Base-by-base conservation (phyloP, 1,139 yeast genomes). In the Nakaseomyces kungkrabaensis region DNA sequence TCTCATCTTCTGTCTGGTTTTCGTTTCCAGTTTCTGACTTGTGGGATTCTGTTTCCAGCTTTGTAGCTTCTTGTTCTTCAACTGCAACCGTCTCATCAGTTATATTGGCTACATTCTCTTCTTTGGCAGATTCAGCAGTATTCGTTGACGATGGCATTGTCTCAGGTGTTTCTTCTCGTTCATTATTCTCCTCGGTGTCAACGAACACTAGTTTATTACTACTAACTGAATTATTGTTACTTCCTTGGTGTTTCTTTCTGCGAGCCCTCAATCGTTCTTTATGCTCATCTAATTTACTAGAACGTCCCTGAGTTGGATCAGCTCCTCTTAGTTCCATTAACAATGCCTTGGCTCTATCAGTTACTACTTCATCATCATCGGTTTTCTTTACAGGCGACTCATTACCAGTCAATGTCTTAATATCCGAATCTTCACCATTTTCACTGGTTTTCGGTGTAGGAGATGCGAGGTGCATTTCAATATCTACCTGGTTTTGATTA, bases 311-410 rank as follows among this genome's bases (percentile, higher is more conserved):
- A 5, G 65, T 56, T 0, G 56, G 52, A 5, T 57, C 56, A 24
- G 58, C 45, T 4, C 65, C 63, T 52, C 69, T 59, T 22, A 66
- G 50, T 48, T 62, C 69, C 52, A 59, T 50, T 33, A 66, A 47
- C 13, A 65, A 55, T 5, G 56, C 53, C 46, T 61, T 62, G 0
- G 70, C 70, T 50, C 67, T 57, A 43, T 63, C 66, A 5, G 56
- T 52, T 27, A 63, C 52, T 24, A 56, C 65, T n/a, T 57, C 58
- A n/a, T 55, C 53, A 9, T 52, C 51, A 9, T 48, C 50, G 13
- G 47, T 29, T 22, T 31, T 13, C 25, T 45, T 47, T 8, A 45
- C 29, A 13, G 47, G 45, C 10, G 52, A 44, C 7, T 43, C 43
- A 34, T 25, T 17, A 29, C 43, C 49, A 6, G 29, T 38, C 2